Conservation (phyloP, 495 filamentous ascomycete genomes). For the Choiromyces venosus region DNA sequence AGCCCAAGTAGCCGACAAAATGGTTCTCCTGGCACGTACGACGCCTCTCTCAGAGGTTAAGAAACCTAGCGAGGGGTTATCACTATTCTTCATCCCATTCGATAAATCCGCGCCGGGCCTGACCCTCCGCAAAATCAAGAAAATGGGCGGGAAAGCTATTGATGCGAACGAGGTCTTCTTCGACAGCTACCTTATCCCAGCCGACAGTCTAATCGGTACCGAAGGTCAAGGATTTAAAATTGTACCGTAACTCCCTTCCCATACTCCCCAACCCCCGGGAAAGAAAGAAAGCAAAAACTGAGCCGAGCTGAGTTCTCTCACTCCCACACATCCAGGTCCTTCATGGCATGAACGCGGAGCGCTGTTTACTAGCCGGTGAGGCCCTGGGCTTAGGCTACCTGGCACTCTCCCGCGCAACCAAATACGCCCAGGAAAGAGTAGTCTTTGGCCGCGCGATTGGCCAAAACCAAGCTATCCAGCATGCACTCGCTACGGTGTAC, state of each 20-base stretch:
- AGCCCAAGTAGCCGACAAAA: constrained; percentile 68
- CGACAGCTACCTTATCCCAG: constrained; percentile 61
- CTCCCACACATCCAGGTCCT: constrained; percentile 49
- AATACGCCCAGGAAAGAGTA: constrained; percentile 62
- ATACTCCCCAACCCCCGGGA: not conserved
- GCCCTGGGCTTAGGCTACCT: constrained; percentile 71
- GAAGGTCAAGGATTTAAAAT: constrained; percentile 72
- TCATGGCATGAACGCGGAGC: constrained; percentile 80
- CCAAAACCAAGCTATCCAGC: constrained; percentile 67
- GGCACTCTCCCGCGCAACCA: constrained; percentile 58
- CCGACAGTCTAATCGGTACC: constrained; percentile 57
- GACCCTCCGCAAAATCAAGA: constrained; percentile 65
- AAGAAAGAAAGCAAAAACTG: no score
- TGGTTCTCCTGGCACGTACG: constrained; percentile 72
- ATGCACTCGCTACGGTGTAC: constrained; percentile 67
- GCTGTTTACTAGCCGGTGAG: constrained; percentile 70
- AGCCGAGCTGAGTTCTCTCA: not conserved
- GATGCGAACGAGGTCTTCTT: constrained; percentile 83
- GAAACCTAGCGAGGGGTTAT: constrained; percentile 64
- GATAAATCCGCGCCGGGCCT: constrained; percentile 55
- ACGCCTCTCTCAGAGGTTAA: constrained; percentile 60
- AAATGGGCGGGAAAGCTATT: constrained; percentile 74
- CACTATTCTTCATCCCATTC: constrained; percentile 70
- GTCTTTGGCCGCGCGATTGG: constrained; percentile 70
- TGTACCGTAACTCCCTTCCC: constrained; percentile 22